phyloP scores from a whole-genome alignment of 805 yeast species.

The Yamadazyma sp. region DNA sequence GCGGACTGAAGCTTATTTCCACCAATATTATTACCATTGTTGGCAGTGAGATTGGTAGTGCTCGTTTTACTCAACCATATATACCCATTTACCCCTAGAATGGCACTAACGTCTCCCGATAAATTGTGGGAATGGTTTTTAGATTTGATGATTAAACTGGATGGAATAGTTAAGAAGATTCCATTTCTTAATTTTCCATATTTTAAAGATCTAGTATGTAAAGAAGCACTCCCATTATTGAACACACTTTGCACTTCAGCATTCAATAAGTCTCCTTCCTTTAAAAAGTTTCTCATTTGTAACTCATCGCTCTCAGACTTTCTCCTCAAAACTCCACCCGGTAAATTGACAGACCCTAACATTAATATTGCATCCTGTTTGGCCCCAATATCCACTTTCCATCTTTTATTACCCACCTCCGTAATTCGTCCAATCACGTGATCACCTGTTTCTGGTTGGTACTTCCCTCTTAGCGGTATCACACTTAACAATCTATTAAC shows the following conservation, averaged over 20 bases:
- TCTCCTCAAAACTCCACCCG: conserved; percentile 94
- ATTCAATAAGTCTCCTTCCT: conserved; percentile 93
- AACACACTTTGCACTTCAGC: conserved; percentile 93
- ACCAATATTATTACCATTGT: conserved; percentile 20
- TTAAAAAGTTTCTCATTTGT: conserved; percentile 90
- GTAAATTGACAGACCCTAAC: conserved; percentile 94
- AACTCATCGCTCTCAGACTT: conserved; percentile 94
- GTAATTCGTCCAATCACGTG: conserved; percentile 92
- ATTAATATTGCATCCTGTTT: conserved; percentile 87
- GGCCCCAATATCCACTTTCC: conserved; percentile 98
- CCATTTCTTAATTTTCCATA: conserved; percentile 97
- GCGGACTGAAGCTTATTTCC: conserved; percentile 41
- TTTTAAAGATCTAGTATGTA: conserved; percentile 92
- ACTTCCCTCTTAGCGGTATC: conserved; percentile 80
- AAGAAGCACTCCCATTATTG: conserved; percentile 87
- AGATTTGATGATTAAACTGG: conserved; percentile 78
- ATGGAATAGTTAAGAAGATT: conserved; percentile 73
- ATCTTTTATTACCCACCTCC: conserved; percentile 89
- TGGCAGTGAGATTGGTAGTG: conserved; percentile 16
- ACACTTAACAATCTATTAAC: conserved; percentile 88
- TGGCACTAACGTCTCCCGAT: conserved; percentile 92
- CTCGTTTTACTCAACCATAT: conserved; percentile 82
- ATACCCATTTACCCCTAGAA: conserved; percentile 92
- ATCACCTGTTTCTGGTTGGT: conserved; percentile 94
- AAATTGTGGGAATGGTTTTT: conserved; percentile 83